A percentile compares a stretch with the other conserved stretches of the same genome.
These are phyloP conservation scores for Fusarium gaditjirri DNA, from an alignment of 2,329 filamentous ascomycete species.

Conservation along the genomic window DNA sequence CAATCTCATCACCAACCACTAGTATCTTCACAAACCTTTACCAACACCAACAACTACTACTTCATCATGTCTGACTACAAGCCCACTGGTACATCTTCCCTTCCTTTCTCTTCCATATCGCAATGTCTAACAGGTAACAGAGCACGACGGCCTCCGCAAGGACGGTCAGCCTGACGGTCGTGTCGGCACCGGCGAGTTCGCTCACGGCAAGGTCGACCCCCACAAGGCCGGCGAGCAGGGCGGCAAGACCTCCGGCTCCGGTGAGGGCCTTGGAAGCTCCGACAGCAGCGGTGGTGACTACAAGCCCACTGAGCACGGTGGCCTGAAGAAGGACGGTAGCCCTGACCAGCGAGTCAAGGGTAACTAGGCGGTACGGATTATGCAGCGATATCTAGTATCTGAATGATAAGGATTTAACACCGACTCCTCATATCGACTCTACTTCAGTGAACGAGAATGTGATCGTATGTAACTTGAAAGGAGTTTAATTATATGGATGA, in stretches of 20 bases:
- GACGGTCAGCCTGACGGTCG: conserved; percentile 36
- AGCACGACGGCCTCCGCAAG: conserved; percentile 41
- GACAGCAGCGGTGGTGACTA: conserved; percentile 16
- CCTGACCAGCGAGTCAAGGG: conserved; percentile 30
- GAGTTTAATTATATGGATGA: fast-evolving
- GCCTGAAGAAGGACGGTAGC: conserved; percentile 26
- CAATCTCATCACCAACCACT: not conserved
- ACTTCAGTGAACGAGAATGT: fast-evolving
- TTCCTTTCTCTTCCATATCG: fast-evolving
- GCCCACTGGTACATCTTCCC: conserved; percentile 18
- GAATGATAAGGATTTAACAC: not conserved
- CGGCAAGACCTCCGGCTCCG: conserved; percentile 27
- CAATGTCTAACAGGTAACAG: not conserved
- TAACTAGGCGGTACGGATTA: not conserved
- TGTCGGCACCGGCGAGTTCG: conserved; percentile 40
- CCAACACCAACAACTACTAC: not conserved
- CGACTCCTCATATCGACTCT: fast-evolving
- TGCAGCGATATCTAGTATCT: not conserved
- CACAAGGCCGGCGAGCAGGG: conserved; percentile 32
- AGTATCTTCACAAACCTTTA: not conserved
- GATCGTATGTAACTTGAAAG: not conserved
- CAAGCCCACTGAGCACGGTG: conserved; percentile 29
- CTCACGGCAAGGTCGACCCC: conserved; percentile 39
- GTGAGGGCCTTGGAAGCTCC: conserved; percentile 1
- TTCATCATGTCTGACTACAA: conserved; percentile 29